Base-by-base conservation (phyloP, 805 yeast species). In the Myxozyma sirexii region DNA sequence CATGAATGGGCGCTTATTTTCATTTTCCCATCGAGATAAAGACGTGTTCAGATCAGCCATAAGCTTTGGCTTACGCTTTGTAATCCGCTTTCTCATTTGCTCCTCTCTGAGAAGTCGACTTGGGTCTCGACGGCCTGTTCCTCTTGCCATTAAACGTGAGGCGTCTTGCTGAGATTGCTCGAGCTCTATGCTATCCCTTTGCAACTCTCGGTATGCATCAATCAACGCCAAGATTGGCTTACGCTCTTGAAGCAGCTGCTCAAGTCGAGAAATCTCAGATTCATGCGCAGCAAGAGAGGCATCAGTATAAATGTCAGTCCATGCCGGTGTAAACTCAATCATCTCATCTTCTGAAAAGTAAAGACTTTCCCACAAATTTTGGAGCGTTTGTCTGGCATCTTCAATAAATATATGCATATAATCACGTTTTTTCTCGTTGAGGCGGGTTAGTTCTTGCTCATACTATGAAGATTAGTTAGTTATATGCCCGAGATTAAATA, bases 81-180 rank as follows among this genome's bases (percentile, higher is more conserved):
- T 74, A 6, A 92, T 77, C 55, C 81, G 80, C 66, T 86, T 86
- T 56, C 97, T 77, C 41, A 84, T 77, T 68, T 80, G 86, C 70
- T 91, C 97, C 70, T 93, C 99, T 58, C 86, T 82, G 58, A 88
- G 77, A 59, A 93, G 75, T 24, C 92, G 86, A 61, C 85, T 86
- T 64, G 93, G 92, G 51, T 73, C 76, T 2, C 74, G 66, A 6
- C 66, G 55, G 2, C 64, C 67, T 6, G 72, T 67, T 6, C 71
- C 68, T 15, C 74, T 85, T 68, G 88, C 83, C 63, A 87, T 83
- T 44, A 92, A 77, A 62, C 98, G 80, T 0, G 93, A 84, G 0
- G 97, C 85, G 71, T 93, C 94, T 68, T 84, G 86, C 1, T 87
- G 81, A 3, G 94, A 84, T 62, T 84, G 87, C 38, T 80, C 86